A percentile compares a stretch with the other conserved stretches of the same genome.
Evolutionary conservation across 23 red algal species (phyloP).

Genomic region (Gracilaria gracilis): DNA sequence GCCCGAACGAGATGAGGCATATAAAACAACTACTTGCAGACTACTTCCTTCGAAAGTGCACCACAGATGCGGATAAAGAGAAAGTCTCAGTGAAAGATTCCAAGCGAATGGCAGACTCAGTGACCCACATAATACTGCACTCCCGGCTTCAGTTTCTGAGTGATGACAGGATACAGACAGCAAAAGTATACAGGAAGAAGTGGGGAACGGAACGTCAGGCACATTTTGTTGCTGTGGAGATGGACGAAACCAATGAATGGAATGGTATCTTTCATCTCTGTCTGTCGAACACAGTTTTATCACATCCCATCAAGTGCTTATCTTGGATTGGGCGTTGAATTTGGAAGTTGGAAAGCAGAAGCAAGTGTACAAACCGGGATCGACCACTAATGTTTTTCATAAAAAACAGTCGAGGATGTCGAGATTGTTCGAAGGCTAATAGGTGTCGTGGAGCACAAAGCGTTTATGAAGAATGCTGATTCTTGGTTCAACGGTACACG

Average conservation of each 20-base stretch:
- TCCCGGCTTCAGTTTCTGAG: neutral
- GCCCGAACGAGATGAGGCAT: neutral
- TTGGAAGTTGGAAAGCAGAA: neutral
- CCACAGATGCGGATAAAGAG: neutral
- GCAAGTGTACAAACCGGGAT: neutral
- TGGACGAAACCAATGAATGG: neutral
- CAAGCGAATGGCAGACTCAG: no score
- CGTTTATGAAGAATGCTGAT: neutral
- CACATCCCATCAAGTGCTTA: neutral
- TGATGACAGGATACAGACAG: no score
- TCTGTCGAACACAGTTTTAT: neutral
- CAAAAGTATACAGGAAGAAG: no score
- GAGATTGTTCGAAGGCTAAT: neutral
- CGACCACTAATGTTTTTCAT: neutral
- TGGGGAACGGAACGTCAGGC: neutral
- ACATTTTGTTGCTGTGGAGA: constrained; percentile 24
- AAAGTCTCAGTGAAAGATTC: no score
- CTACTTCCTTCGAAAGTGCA: constrained; percentile 10
- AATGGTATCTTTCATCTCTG: neutral
- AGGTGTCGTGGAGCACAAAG: neutral
- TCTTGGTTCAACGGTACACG: neutral
- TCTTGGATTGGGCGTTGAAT: neutral
- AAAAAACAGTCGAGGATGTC: neutral
- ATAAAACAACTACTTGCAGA: neutral
- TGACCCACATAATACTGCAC: neutral